Evolutionary conservation across 1,139 yeast species (phyloP), one percentile per base, ranked within the genome.

Genomic region (Kodamaea suecica): DNA sequence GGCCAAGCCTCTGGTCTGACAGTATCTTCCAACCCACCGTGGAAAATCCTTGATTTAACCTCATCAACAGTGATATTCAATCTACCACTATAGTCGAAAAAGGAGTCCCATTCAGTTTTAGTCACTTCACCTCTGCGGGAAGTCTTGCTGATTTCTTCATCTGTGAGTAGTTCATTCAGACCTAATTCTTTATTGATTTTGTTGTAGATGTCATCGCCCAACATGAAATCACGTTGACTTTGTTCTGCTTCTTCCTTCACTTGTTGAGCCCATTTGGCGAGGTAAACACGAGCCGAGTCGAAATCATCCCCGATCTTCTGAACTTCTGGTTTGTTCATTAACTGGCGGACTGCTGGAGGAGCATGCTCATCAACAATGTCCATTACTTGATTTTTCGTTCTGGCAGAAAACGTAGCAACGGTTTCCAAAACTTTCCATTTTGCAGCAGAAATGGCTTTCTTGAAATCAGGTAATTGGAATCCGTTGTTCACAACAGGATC

Each of bases 231-330:
- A 30, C 73, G 67, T 41, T 84, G 80, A 31, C 84, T 76, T 45
- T 74, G 76, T 50, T 86, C 94, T 1, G 96, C 95, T 54, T 92
- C 95, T 50, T 88, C 94, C 48, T 92, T 94, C 17, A 92, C 95
- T 27, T 88, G 88, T 50, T 87, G 76, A 0, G 98, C 97, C 98
- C 98, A 92, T 63, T 88, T 88, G 4, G 98, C 97, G 41, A 92
- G 67, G 55, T 88, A 92, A 3, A 88, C 84, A 35, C 90, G 73
- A 0, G 97, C 97, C 32, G 92, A 80, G 51, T 90, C 97, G 55
- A 88, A 92, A 44, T 92, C 98, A 45, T 87, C 88, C 38, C 94
- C 87, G 17, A 90, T 77, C 37, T 71, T 75, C 47, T 72, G 75
- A 4, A 90, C 95, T 48, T 88, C 95, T 0, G 95, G 94, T 44